Conservation (phyloP, 352 stramenopile species). For the Phytopythium kandeliae region DNA sequence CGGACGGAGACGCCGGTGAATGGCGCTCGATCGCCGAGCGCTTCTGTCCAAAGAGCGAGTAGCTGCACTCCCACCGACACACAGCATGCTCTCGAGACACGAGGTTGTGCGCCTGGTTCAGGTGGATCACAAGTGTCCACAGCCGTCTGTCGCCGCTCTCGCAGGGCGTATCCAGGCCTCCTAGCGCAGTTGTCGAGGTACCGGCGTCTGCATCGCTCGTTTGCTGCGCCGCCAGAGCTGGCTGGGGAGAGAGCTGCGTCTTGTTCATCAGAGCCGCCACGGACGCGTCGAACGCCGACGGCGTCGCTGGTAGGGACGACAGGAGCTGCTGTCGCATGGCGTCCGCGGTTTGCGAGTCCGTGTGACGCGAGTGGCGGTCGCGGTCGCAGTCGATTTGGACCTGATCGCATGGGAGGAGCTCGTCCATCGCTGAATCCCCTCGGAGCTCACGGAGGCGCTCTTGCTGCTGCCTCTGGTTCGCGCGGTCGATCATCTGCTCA, state of each 20-base stretch:
- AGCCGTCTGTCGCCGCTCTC: constrained; percentile 7
- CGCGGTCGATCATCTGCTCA: constrained; percentile 62
- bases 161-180: not conserved
- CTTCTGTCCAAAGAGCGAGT: constrained; percentile 47
- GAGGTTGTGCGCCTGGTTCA: constrained; percentile 63
- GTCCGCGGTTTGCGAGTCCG: not conserved
- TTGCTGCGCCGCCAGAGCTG: constrained; percentile 8
- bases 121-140: constrained; percentile 46
- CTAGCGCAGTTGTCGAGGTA: not conserved
- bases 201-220: not conserved
- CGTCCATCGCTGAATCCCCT: not conserved
- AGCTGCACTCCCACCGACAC: constrained; percentile 70
- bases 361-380: not conserved
- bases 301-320: constrained; percentile 4
- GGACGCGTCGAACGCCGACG: constrained; percentile 30
- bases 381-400: not conserved
- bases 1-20: constrained; percentile 1
- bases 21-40: constrained; percentile 48
- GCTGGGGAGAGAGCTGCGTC: constrained; percentile 35
- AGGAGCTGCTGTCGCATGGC: constrained; percentile 33
- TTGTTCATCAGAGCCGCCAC: constrained; percentile 50
- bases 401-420: not conserved
- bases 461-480: constrained; percentile 25
- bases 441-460: constrained; percentile 11
- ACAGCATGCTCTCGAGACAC: constrained; percentile 48